Conservation (phyloP, 768 basidiomycete species). For the Leccinum disarticulatum region DNA sequence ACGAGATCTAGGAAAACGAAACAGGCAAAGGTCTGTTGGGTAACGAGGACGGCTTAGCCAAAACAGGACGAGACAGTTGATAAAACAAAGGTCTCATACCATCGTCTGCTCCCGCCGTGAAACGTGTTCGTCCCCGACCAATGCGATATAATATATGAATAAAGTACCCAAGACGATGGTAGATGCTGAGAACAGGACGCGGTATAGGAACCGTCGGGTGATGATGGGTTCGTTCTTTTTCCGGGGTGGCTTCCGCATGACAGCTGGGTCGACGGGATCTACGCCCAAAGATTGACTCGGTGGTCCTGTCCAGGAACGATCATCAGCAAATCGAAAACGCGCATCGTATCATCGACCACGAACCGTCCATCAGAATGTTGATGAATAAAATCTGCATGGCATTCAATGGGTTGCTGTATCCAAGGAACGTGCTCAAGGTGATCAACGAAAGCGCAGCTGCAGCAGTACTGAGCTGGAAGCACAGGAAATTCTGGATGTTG, state of each 20-base stretch:
- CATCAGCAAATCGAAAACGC: not conserved
- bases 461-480: constrained; percentile 97
- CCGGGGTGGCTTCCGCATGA: constrained; percentile 92
- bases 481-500: constrained; percentile 97
- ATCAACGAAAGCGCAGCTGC: constrained; percentile 94
- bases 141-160: constrained; percentile 81
- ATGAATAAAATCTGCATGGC: constrained; percentile 99
- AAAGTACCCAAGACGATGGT: constrained; percentile 89
- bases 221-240: constrained; percentile 91
- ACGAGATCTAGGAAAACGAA: constrained; percentile 98
- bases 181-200: constrained; percentile 90
- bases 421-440: constrained; percentile 88
- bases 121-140: constrained; percentile 75
- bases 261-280: constrained; percentile 89
- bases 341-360: constrained; percentile 16
- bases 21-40: constrained; percentile 79
- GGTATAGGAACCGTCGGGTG: constrained; percentile 63
- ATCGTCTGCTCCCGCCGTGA: constrained; percentile 92
- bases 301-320: constrained; percentile 54
- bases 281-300: constrained; percentile 96
- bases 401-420: constrained; percentile 89
- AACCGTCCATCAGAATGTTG: constrained; percentile 98
- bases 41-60: not conserved
- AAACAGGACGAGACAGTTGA: not conserved
- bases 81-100: constrained; percentile 50